Conservation (phyloP, 495 filamentous ascomycete genomes). For the Trichoderma asperelloides region DNA sequence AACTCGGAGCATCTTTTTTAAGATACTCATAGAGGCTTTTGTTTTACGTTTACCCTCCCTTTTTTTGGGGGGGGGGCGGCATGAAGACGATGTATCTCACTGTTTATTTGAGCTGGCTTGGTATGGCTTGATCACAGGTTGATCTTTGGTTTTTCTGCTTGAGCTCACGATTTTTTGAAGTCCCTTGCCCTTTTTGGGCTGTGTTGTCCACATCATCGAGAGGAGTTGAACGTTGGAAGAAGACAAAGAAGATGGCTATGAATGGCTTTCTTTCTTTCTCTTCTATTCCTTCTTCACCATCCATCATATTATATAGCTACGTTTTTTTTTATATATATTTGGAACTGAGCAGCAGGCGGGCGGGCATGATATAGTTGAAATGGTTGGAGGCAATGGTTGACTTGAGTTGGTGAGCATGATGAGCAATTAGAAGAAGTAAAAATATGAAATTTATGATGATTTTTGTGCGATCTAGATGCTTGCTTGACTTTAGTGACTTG, state of each 20-base stretch:
- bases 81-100: background rate
- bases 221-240: background rate
- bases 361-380: background rate
- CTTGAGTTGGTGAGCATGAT: background rate
- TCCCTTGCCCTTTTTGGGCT: background rate
- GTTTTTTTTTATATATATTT: background rate
- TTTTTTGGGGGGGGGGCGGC: background rate
- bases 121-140: background rate
- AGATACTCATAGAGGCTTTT: background rate
- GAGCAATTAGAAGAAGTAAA: background rate
- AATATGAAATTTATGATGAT: background rate
- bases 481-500: too few species aligned
- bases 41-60: background rate
- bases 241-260: background rate
- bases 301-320: background rate
- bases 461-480: background rate
- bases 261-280: background rate
- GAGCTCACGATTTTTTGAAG: background rate
- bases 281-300: background rate
- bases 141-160: background rate
- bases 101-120: background rate
- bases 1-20: background rate
- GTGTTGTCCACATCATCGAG: background rate
- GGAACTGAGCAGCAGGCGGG: slow-evolving; percentile 1
- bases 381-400: background rate